Evolutionary conservation across 75 land plant genomes (phyloP).

Genomic region (Selaginella moellendorffii): DNA sequence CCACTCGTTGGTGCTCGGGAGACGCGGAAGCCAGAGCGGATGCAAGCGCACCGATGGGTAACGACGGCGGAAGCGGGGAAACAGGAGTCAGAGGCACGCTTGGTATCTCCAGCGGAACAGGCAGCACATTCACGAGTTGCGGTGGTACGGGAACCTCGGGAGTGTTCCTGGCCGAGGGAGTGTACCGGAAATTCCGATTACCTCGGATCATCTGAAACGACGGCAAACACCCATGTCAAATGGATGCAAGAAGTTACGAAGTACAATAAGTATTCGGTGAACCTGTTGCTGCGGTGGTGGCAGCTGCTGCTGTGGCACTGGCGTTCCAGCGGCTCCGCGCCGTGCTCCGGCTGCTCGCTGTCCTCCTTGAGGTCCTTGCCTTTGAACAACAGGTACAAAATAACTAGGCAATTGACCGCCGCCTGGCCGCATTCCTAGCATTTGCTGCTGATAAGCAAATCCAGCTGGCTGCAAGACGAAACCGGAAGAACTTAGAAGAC

Average conservation of each 20-base stretch:
- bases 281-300: neutral
- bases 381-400: neutral
- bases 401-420: neutral
- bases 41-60: constrained; percentile 65
- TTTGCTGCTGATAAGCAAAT: neutral
- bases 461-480: neutral
- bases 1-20: constrained; percentile 86
- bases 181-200: constrained; percentile 11
- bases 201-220: constrained; percentile 14
- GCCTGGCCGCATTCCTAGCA: neutral
- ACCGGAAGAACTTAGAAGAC: no score
- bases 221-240: neutral
- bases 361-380: neutral
- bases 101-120: constrained; percentile 4
- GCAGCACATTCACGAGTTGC: neutral
- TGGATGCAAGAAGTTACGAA: no score
- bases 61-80: neutral
- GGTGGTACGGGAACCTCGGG: neutral
- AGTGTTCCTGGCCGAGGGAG: constrained; percentile 1
- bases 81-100: neutral
- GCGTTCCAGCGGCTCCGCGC: neutral
- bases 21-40: constrained; percentile 87
- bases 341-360: neutral
- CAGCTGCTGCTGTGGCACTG: neutral
- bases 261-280: no score